These are phyloP conservation scores for Mytilinidion resinicola DNA, from an alignment of 495 filamentous ascomycete species.

Conservation along the genomic window DNA sequence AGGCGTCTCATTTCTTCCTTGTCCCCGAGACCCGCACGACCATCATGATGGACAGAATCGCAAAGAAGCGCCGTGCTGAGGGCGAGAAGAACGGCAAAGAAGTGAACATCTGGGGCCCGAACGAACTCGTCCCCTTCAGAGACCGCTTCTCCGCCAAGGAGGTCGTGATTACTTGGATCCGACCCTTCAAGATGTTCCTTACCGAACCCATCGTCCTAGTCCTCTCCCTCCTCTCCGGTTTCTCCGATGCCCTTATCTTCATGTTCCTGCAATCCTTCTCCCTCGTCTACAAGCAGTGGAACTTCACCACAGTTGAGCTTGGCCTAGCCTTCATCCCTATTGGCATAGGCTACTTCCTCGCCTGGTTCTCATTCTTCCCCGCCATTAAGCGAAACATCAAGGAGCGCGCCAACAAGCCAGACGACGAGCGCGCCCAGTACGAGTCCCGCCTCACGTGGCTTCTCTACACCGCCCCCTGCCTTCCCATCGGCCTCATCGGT, in stretches of 20 bases:
- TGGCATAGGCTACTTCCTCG: slow-evolving; percentile 55
- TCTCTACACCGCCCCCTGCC: slow-evolving; percentile 49
- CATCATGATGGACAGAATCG: slow-evolving; percentile 54
- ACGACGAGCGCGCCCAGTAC: slow-evolving; percentile 51
- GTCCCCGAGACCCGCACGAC: slow-evolving; percentile 56
- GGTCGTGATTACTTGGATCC: slow-evolving; percentile 55
- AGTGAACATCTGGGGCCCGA: slow-evolving; percentile 55
- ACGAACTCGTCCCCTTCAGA: slow-evolving; percentile 52
- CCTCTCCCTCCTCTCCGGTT: slow-evolving; percentile 66
- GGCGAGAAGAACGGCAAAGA: slow-evolving; percentile 40
- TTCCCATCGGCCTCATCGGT: slow-evolving; percentile 56
- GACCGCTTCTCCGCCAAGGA: slow-evolving; percentile 54
- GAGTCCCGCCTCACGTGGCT: slow-evolving; percentile 58
- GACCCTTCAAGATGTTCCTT: slow-evolving; percentile 73
- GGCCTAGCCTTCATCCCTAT: slow-evolving; percentile 56
- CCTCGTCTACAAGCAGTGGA: slow-evolving; percentile 55
- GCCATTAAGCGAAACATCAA: slow-evolving; percentile 48
- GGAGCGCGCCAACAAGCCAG: slow-evolving; percentile 44
- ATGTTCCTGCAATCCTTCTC: slow-evolving; percentile 60
- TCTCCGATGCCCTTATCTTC: slow-evolving; percentile 74
- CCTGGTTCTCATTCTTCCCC: slow-evolving; percentile 49
- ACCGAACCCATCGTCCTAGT: slow-evolving; percentile 69
- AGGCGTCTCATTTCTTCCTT: slow-evolving; percentile 46
- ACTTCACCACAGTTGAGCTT: slow-evolving; percentile 45
- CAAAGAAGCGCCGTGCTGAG: slow-evolving; percentile 46